A percentile compares a stretch with the other conserved stretches of the same genome.
phyloP scores from a whole-genome alignment of 208 protist genomes.

The Trypanosoma conorhini region DNA sequence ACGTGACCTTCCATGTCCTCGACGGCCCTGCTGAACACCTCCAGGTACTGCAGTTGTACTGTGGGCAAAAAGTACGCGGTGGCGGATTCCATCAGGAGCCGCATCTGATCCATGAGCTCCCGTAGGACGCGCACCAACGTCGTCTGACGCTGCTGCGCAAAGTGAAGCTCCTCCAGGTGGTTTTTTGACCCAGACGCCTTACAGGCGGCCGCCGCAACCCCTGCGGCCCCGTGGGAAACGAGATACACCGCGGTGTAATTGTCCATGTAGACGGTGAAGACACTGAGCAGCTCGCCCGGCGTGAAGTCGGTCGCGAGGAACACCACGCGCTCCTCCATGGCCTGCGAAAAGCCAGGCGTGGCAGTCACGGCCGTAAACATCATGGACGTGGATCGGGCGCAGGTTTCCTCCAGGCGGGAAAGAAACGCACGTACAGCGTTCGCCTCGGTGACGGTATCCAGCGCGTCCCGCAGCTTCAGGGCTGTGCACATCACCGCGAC shows the following conservation, averaged over 20 bases:
- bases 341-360: conserved; percentile 42
- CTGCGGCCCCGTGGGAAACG: background rate
- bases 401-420: conserved; percentile 33
- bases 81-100: conserved; percentile 51
- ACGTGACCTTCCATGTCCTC: conserved; percentile 25
- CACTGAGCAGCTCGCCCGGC: conserved; percentile 68
- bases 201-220: background rate
- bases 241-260: conserved; percentile 40
- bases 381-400: conserved; percentile 71
- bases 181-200: conserved; percentile 2
- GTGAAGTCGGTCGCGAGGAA: conserved; percentile 85
- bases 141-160: conserved; percentile 48
- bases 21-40: conserved; percentile 41
- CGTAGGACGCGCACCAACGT: conserved; percentile 46
- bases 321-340: conserved; percentile 61
- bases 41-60: conserved; percentile 61
- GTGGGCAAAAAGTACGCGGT: conserved; percentile 56
- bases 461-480: conserved; percentile 27
- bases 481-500: conserved; percentile 70
- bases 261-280: conserved; percentile 68
- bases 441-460: conserved; percentile 29
- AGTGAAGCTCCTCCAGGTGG: conserved; percentile 27
- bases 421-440: conserved; percentile 43
- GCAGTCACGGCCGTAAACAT: conserved; percentile 54
- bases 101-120: conserved; percentile 61